Conservation (phyloP, 176 grass and related monocot genomes). For the Sorghum bicolor region DNA sequence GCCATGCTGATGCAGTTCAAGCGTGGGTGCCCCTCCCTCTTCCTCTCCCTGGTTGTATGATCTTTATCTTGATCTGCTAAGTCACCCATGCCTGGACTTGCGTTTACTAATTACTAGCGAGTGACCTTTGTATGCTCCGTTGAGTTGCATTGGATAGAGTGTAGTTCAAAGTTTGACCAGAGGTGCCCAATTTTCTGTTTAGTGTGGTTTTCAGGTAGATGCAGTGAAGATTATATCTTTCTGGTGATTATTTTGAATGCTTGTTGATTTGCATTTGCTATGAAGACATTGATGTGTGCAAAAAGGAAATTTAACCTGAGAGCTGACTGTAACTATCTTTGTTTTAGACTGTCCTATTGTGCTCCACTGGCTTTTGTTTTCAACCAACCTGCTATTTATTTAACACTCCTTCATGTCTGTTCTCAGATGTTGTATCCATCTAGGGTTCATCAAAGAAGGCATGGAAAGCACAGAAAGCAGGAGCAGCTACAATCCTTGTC, state of each 20-base stretch:
- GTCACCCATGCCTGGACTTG: too few relatives aligned
- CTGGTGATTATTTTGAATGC: neutral
- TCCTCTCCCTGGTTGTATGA: too few relatives aligned
- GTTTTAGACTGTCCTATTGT: neutral
- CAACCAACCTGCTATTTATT: neutral
- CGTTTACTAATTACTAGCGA: too few relatives aligned
- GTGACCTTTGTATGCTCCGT: too few relatives aligned
- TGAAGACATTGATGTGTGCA: neutral
- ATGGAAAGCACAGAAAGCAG: slow-evolving; percentile 85
- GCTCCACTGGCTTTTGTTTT: neutral
- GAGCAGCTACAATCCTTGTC: slow-evolving; percentile 70
- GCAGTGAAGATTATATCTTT: slow-evolving; percentile 7
- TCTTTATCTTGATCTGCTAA: too few relatives aligned
- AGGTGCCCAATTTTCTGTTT: neutral
- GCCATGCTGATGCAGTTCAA: too few relatives aligned
- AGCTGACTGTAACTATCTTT: neutral
- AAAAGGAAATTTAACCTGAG: neutral
- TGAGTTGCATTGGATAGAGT: neutral
- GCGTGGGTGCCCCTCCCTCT: too few relatives aligned
- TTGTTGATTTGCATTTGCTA: slow-evolving; percentile 2
- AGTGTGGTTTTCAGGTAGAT: neutral
- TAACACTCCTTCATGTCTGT: slow-evolving; percentile 1
- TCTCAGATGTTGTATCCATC: neutral
- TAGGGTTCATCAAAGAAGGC: slow-evolving; percentile 55
- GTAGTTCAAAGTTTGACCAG: neutral